Percentiles rank a stretch among this genome's conserved stretches.
phyloP scores from a whole-genome alignment of 106 monocot species.

The Acorus calamus region DNA sequence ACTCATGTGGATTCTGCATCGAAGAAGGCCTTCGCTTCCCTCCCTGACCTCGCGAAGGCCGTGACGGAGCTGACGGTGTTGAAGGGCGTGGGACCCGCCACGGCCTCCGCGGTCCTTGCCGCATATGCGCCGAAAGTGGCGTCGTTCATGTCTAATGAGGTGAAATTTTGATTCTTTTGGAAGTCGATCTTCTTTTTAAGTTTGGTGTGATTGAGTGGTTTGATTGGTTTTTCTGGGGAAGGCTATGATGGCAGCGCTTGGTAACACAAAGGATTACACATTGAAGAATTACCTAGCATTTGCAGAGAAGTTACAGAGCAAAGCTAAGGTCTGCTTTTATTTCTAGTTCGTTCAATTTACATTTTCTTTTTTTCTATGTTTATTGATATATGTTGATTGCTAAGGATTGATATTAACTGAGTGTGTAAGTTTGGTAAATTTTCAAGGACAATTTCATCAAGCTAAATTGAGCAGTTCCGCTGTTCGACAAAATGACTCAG shows the following conservation, averaged over 20 bases:
- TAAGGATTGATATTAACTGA: too few species aligned
- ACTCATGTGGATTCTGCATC: constrained; percentile 57
- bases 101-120: constrained; percentile 81
- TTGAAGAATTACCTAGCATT: constrained; percentile 72
- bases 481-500: constrained; percentile 9
- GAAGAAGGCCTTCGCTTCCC: constrained; percentile 40
- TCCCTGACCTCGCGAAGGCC: constrained; percentile 61
- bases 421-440: too few species aligned
- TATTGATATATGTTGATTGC: too few species aligned
- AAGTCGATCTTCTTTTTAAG: neutral
- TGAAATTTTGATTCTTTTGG: constrained; percentile 2
- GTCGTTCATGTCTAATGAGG: constrained; percentile 97
- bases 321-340: constrained; percentile 44
- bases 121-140: constrained; percentile 76
- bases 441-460: too few species aligned
- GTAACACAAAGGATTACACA: constrained; percentile 79
- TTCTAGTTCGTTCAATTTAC: too few species aligned
- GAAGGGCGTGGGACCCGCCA: constrained; percentile 89
- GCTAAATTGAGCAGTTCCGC: neutral
- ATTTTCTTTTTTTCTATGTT: too few species aligned
- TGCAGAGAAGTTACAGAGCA: constrained; percentile 58
- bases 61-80: constrained; percentile 56
- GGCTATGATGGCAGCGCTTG: constrained; percentile 59
- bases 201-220: neutral
- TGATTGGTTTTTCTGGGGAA: constrained; percentile 2